Conservation (phyloP, 1,139 yeast species). For the Geotrichum klebahnii region DNA sequence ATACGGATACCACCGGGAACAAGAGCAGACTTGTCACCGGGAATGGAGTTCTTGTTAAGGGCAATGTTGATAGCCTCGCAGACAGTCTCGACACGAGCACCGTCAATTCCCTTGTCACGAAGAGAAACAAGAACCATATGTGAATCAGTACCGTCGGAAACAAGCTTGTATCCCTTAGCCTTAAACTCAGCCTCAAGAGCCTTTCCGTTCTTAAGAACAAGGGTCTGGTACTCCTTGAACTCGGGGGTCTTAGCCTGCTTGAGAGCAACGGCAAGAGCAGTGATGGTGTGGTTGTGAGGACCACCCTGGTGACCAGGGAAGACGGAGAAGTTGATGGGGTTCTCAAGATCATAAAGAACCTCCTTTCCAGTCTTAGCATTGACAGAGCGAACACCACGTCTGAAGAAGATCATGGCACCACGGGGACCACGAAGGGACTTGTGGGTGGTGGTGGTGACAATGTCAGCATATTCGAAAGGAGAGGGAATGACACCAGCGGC, state of each 20-base stretch:
- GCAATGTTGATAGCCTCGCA: slow-evolving; percentile 89
- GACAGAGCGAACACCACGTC: slow-evolving; percentile 81
- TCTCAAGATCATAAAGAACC: slow-evolving; percentile 78
- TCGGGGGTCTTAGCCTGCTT: slow-evolving; percentile 86
- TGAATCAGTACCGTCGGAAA: slow-evolving; percentile 90
- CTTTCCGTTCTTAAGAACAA: slow-evolving; percentile 76
- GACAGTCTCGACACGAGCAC: slow-evolving; percentile 91
- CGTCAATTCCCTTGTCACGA: slow-evolving; percentile 82
- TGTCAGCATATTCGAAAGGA: slow-evolving; percentile 91
- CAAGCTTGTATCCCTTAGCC: slow-evolving; percentile 68
- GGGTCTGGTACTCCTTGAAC: slow-evolving; percentile 76
- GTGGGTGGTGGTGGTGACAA: slow-evolving; percentile 96
- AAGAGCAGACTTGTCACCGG: slow-evolving; percentile 91
- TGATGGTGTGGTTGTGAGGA: slow-evolving; percentile 95
- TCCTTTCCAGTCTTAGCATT: slow-evolving; percentile 82
- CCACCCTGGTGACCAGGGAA: slow-evolving; percentile 99
- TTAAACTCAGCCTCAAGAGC: slow-evolving; percentile 67
- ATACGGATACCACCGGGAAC: slow-evolving; percentile 95
- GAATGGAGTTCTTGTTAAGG: slow-evolving; percentile 91
- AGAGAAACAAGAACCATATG: slow-evolving; percentile 85
- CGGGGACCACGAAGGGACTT: slow-evolving; percentile 97
- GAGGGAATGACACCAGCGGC: slow-evolving; percentile 90
- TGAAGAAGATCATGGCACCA: slow-evolving; percentile 97
- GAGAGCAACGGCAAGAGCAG: slow-evolving; percentile 91
- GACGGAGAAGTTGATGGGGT: slow-evolving; percentile 87